Conservation (phyloP, 352 stramenopile genomes). For the Globisporangium nagaii region DNA sequence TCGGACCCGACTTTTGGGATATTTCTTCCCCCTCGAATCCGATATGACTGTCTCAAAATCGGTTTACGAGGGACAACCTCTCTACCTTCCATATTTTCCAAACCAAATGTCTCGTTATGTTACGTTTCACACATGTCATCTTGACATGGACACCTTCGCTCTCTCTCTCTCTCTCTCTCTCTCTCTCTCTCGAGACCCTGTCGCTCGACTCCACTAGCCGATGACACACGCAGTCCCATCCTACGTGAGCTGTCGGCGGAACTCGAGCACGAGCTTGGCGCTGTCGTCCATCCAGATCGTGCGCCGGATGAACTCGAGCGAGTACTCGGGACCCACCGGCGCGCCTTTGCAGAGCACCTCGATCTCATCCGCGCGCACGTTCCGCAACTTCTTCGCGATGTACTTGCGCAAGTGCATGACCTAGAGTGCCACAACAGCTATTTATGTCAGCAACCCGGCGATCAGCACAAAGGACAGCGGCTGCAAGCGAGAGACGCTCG, state of each 20-base stretch:
- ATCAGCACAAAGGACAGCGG: too few species aligned
- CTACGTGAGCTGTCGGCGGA: conserved; percentile 23
- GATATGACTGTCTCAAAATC: too few species aligned
- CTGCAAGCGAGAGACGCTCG: not conserved
- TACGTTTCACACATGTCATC: conserved; percentile 6
- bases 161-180: not conserved
- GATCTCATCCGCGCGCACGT: conserved; percentile 37
- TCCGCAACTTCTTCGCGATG: conserved; percentile 37
- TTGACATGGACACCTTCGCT: too few species aligned
- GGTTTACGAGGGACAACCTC: not conserved
- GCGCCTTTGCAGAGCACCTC: conserved; percentile 47
- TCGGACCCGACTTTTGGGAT: too few species aligned
- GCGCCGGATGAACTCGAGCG: conserved; percentile 59
- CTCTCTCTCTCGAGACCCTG: not conserved
- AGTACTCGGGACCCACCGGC: conserved; percentile 49
- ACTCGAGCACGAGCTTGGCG: conserved; percentile 53
- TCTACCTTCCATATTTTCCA: too few species aligned
- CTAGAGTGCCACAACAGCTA: conserved; percentile 16
- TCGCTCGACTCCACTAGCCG: too few species aligned
- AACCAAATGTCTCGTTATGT: conserved; percentile 1
- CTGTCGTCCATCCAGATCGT: conserved; percentile 41
- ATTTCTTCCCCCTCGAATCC: not conserved
- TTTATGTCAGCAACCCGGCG: too few species aligned
- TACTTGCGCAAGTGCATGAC: conserved; percentile 63
- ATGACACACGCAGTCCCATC: not conserved